Base-by-base conservation (phyloP, 2,329 filamentous ascomycete species). In the Xylariaceae sp. region DNA sequence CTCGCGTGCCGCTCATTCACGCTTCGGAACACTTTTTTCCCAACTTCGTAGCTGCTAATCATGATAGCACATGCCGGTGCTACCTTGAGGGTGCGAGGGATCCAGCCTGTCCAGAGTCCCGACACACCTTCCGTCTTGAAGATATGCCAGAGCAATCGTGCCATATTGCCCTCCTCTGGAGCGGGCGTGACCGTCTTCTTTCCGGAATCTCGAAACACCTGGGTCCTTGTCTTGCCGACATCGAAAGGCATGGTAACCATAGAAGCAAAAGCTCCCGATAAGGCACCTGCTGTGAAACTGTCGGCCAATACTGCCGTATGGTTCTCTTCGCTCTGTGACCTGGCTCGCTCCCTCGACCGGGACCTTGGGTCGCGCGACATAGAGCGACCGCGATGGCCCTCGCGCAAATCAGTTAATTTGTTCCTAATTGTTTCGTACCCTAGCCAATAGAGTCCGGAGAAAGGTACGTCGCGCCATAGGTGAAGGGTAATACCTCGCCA, bases 361-460 rank as follows among this genome's bases (percentile, higher is more conserved):
- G 56, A 53, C 4, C 50, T 48, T 4, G 64, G 59, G 12, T 65
- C 63, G 17, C 54, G 57, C 32, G 58, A 63, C 5, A 70, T 41
- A 1, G 58, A 52, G 24, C 66, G 64, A 1, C 70, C 72, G 17
- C 67, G 61, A 16, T 63, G 59, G 35, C 68, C 66, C 57, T 73
- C 76, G 48, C 88, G 80, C 34, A 78, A 64, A 51, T 89, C 81
- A 1, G 81, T 83, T 41, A 97, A 64, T 36, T 68, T 67, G 16
- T 81, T 78, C 37, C 88, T 80, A 39, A 90, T 81, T 13, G 77
- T 80, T 67, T 98, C 92, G 60, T 98, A 98, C 9, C 92, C 90
- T 81, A 85, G 94, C 92, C 92, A 98, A 68, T 98, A 98, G 31
- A 98, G 76, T 3, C 85, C 92, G 1, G 90, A 97, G 57, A 98